Evolutionary conservation across 2,329 filamentous ascomycete genomes (phyloP).

Genomic region (Colletotrichum tofieldiae): DNA sequence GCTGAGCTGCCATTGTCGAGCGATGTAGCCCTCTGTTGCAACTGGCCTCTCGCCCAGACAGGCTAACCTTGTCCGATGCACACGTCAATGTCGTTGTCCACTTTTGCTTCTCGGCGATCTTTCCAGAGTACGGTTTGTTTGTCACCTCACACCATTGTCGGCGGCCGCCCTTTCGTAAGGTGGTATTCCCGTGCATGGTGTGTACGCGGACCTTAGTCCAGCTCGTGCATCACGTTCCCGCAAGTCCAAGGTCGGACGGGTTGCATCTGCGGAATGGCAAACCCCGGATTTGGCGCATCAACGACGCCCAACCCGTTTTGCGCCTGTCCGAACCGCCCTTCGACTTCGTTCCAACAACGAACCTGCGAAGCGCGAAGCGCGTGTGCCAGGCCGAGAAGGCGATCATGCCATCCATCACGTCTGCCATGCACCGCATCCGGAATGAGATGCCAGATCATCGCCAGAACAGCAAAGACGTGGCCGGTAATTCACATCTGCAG

Average conservation of each 20-base stretch:
- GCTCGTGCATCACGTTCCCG: neutral
- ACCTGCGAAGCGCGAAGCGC: constrained; percentile 37
- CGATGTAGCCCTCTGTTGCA: constrained; percentile 40
- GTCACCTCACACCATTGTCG: constrained; percentile 24
- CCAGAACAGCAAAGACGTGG: constrained; percentile 34
- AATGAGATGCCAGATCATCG: constrained; percentile 39
- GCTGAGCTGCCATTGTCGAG: constrained; percentile 40
- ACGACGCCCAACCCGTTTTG: constrained; percentile 1
- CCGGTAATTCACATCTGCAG: constrained; percentile 41
- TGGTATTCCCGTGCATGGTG: neutral
- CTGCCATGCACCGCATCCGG: constrained; percentile 27
- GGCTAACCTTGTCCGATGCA: constrained; percentile 23
- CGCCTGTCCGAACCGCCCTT: constrained; percentile 17
- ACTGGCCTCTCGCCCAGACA: constrained; percentile 22
- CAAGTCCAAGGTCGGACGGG: neutral
- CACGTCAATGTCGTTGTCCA: constrained; percentile 25
- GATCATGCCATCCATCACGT: constrained; percentile 37
- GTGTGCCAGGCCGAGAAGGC: constrained; percentile 24
- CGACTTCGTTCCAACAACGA: constrained; percentile 13
- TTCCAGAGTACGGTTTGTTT: constrained; percentile 11
- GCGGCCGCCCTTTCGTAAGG: constrained; percentile 9
- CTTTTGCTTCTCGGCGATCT: constrained; percentile 24
- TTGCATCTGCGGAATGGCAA: neutral
- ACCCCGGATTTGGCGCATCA: constrained; percentile 11
- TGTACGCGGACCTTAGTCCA: neutral